Base-by-base conservation (phyloP, 257 asterid species). In the Solanum etuberosum region DNA sequence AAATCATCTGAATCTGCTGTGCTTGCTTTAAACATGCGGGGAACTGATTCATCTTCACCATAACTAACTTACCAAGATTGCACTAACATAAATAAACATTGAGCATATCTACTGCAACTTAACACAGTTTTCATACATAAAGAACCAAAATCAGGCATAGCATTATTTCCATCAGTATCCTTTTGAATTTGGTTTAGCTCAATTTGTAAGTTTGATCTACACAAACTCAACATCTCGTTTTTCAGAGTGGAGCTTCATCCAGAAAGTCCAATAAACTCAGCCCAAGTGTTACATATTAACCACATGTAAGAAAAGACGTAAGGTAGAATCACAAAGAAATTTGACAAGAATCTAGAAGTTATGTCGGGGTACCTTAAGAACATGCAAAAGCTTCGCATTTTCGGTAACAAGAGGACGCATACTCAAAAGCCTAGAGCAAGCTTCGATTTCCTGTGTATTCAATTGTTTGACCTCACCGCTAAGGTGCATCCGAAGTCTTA, bases 401-500 rank as follows among this genome's bases (percentile, higher is more conserved):
- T 92, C 94, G 87, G 90, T 90, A 77, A 96, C 92, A 73, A 93
- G 84, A 86, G 95, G 93, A 23, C 88, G 87, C 98, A 95, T 93
- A 46, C 87, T 95, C 32, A 88, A 86, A 77, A 96, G 91, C 93
- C 99, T 93, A 23, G 95, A 71, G 89, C 95, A 90, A 43, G 93
- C 82, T 71, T 90, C 93, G 29, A 92, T 87, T 83, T 90, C 93
- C 91, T 90, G 90, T 43, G 93, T 91, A 85, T 95, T 92, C 85
- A 67, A 90, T 84, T 87, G 76, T 90, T 89, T 91, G 86, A 92
- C 61, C 90, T 96, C 98, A 90, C 98, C 99, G 27, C 92, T 89
- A 91, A 96, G 91, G 93, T 89, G 91, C 91, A 97, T 74, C 88
- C 99, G 91, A 81, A 96, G 96, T 86, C 93, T 93, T 73, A 96